phyloP scores from a whole-genome alignment of 1,139 yeast genomes.

The Pichia norvegensis region DNA sequence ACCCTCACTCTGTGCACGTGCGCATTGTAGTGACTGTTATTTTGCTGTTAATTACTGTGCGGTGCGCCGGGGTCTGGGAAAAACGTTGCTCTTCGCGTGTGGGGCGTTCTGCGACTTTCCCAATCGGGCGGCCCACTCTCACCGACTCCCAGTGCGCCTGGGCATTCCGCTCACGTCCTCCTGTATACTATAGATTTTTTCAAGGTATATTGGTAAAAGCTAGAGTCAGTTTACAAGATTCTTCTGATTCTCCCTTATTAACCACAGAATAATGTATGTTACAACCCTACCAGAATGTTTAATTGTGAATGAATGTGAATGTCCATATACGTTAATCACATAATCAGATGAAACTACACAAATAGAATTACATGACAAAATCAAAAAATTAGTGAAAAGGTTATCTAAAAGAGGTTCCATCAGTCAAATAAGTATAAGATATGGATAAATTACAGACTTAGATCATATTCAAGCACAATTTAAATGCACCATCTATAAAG shows the following conservation, averaged over 20 bases:
- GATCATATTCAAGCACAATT: too few species aligned
- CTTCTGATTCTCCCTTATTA: not conserved
- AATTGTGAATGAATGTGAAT: not conserved
- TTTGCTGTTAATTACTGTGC: not conserved
- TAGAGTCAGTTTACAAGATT: not conserved
- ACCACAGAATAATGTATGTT: constrained; percentile 18
- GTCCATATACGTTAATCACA: not conserved
- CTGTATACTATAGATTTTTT: constrained; percentile 1
- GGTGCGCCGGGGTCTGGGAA: constrained; percentile 6
- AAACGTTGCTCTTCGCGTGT: not conserved
- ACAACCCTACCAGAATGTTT: not conserved
- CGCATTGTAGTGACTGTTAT: constrained; percentile 12
- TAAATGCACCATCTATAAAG: too few species aligned
- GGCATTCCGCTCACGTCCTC: not conserved
- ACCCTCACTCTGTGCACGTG: constrained; percentile 5
- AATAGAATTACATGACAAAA: too few species aligned
- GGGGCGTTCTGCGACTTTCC: not conserved
- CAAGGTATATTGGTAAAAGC: not conserved
- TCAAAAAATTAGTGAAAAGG: too few species aligned
- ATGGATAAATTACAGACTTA: too few species aligned
- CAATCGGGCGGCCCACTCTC: not conserved
- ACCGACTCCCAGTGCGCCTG: not conserved
- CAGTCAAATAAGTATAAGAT: too few species aligned
- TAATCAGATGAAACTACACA: not conserved
- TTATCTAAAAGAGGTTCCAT: too few species aligned